A percentile compares a stretch with the other conserved stretches of the same genome.
These are phyloP conservation scores for Talaromyces sp. DNA, from an alignment of 2,329 filamentous ascomycete species.

Conservation along the genomic window DNA sequence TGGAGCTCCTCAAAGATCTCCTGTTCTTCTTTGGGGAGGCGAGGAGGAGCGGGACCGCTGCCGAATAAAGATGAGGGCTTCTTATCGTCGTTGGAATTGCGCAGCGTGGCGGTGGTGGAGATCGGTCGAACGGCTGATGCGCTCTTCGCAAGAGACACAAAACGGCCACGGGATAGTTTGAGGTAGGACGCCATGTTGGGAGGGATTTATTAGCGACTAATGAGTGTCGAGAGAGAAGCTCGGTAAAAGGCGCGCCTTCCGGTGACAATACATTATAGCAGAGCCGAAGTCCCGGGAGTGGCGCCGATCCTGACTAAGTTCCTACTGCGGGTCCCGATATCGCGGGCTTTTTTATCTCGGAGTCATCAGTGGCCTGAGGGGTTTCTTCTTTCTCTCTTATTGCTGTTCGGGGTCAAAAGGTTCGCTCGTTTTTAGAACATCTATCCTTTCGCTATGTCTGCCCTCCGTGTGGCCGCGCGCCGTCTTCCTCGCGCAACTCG, in stretches of 20 bases:
- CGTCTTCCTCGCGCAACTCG: slow-evolving; percentile 35
- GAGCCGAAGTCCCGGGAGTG: slow-evolving; percentile 10
- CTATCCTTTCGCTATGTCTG: slow-evolving; percentile 28
- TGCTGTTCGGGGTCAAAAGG: background rate
- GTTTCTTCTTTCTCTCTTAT: slow-evolving; percentile 21
- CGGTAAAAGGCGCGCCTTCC: background rate
- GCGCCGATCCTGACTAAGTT: slow-evolving; percentile 16
- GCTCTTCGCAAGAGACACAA: slow-evolving; percentile 43
- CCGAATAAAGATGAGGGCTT: slow-evolving; percentile 38
- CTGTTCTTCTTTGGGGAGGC: slow-evolving; percentile 85
- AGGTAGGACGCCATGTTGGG: slow-evolving; percentile 24
- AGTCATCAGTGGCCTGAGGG: background rate
- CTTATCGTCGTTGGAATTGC: slow-evolving; percentile 26
- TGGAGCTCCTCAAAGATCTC: slow-evolving; percentile 89
- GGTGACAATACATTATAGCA: background rate
- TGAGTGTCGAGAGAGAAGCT: background rate
- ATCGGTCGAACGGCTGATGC: slow-evolving; percentile 25
- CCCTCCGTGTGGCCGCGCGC: slow-evolving; percentile 39
- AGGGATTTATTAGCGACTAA: slow-evolving; percentile 1
- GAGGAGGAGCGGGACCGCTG: slow-evolving; percentile 71
- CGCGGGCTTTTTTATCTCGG: slow-evolving; percentile 3
- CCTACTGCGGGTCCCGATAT: slow-evolving; percentile 7
- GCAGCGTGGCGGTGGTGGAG: slow-evolving; percentile 28
- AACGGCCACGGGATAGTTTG: slow-evolving; percentile 39
- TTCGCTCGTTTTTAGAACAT: background rate